These are phyloP conservation scores for Leccinum angustisporum DNA, from an alignment of 1,284 basidiomycete genomes.

Conservation along the genomic window DNA sequence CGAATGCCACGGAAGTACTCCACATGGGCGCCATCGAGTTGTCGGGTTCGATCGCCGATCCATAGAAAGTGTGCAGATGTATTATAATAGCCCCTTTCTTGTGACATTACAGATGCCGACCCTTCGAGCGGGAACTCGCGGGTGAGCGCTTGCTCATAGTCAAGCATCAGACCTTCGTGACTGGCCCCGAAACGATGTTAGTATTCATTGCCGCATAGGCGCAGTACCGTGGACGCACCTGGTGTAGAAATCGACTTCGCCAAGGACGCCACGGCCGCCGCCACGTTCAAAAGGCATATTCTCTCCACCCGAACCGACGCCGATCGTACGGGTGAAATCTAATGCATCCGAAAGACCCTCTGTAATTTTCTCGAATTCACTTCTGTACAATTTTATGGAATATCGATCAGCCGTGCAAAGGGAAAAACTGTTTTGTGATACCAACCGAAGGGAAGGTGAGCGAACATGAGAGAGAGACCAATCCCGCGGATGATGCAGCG, in stretches of 20 bases:
- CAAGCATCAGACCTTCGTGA: slow-evolving; percentile 92
- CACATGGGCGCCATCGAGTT: slow-evolving; percentile 90
- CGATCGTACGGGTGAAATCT: slow-evolving; percentile 91
- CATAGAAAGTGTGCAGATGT: slow-evolving; percentile 93
- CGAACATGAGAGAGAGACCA: slow-evolving; percentile 95
- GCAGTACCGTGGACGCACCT: slow-evolving; percentile 48
- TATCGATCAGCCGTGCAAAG: slow-evolving; percentile 10
- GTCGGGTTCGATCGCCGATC: slow-evolving; percentile 97
- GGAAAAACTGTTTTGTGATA: slow-evolving; percentile 1
- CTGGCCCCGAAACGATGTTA: slow-evolving; percentile 39
- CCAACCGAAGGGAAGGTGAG: slow-evolving; percentile 68
- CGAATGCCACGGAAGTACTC: slow-evolving; percentile 95
- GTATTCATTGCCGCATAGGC: neutral
- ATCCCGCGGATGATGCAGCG: slow-evolving; percentile 85
- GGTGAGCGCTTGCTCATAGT: slow-evolving; percentile 92
- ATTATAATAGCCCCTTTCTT: slow-evolving; percentile 66
- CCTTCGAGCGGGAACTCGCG: slow-evolving; percentile 47
- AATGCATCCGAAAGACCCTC: slow-evolving; percentile 87
- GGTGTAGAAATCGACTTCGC: slow-evolving; percentile 94
- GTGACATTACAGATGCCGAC: slow-evolving; percentile 2
- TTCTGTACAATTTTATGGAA: slow-evolving; percentile 38
- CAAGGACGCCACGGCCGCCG: slow-evolving; percentile 71
- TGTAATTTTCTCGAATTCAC: slow-evolving; percentile 85
- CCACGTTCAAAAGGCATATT: slow-evolving; percentile 62
- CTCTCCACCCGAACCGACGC: slow-evolving; percentile 56